phyloP scores from a whole-genome alignment of 331 rosid genomes.

The Rosa hybrid region DNA sequence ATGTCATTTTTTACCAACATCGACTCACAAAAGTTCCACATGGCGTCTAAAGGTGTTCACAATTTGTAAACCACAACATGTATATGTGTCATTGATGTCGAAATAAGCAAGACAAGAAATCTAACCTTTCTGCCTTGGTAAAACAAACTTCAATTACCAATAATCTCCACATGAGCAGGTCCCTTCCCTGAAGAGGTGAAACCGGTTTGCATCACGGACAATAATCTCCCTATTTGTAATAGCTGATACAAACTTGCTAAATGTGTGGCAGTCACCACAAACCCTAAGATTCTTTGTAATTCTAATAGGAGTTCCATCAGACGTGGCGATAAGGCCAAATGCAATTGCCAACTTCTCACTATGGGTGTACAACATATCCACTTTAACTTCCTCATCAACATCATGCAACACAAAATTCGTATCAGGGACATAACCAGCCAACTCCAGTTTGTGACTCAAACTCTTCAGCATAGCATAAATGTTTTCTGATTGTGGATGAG shows the following conservation, averaged over 20 bases:
- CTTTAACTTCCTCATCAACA: constrained; percentile 44
- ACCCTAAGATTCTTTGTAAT: constrained; percentile 49
- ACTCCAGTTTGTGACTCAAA: constrained; percentile 32
- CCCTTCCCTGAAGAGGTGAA: constrained; percentile 54
- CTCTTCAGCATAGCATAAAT: constrained; percentile 31
- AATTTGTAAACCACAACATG: neutral
- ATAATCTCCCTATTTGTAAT: constrained; percentile 31
- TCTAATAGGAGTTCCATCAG: constrained; percentile 36
- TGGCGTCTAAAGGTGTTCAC: neutral
- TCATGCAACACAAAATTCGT: constrained; percentile 45
- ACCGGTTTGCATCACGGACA: constrained; percentile 41
- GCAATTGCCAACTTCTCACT: constrained; percentile 53
- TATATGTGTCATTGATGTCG: neutral
- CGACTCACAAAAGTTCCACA: neutral
- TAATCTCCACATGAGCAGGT: constrained; percentile 48
- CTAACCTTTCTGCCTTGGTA: neutral
- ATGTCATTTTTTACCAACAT: neutral
- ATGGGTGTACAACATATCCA: constrained; percentile 32
- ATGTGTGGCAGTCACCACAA: constrained; percentile 55
- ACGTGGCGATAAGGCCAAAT: constrained; percentile 41
- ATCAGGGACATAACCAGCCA: constrained; percentile 36
- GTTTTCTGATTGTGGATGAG: constrained; percentile 38
- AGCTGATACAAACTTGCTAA: constrained; percentile 40
- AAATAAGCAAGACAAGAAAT: neutral
- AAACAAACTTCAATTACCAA: constrained; percentile 27